A percentile compares a stretch with the other conserved stretches of the same genome.
Conservation (phyloP, 441 rosid genomes). For the Syzygium malaccense region DNA sequence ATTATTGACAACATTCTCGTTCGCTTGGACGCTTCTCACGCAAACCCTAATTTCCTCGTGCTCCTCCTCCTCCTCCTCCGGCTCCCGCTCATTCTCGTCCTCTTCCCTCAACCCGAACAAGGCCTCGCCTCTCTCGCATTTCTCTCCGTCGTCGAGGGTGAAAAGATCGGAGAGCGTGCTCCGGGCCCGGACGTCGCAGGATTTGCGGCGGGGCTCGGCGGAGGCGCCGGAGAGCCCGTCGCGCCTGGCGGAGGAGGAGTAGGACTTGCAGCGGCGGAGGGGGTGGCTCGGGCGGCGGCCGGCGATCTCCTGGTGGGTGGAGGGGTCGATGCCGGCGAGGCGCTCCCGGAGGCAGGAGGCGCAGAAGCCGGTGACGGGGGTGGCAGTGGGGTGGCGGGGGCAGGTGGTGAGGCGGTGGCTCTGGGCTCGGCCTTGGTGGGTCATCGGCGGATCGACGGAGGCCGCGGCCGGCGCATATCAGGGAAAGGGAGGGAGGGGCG, state of each 20-base stretch:
- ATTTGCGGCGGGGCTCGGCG: conserved; percentile 50
- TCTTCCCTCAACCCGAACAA: neutral
- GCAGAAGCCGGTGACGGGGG: conserved; percentile 27
- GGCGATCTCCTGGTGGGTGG: conserved; percentile 8
- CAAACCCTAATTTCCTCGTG: conserved; percentile 18
- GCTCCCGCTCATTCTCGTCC: conserved; percentile 2
- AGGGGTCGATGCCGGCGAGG: conserved; percentile 32
- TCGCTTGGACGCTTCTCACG: neutral
- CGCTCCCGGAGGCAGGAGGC: conserved; percentile 37
- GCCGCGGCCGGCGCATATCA: neutral
- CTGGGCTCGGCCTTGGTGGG: conserved; percentile 1
- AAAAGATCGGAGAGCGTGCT: conserved; percentile 36
- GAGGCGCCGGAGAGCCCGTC: conserved; percentile 13
- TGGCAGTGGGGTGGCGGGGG: conserved; percentile 24
- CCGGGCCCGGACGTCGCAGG: conserved; percentile 45
- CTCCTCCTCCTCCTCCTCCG: conserved; percentile 25
- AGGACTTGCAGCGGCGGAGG: conserved; percentile 50
- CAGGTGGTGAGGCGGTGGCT: conserved; percentile 16
- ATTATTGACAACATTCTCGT: neutral
- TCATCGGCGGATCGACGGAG: conserved; percentile 13
- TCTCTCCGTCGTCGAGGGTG: conserved; percentile 20
- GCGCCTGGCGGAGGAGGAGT: conserved; percentile 11
- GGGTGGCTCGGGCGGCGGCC: neutral
- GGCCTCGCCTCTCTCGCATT: neutral
- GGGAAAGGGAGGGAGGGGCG: neutral